These are phyloP conservation scores for Linaria vulgaris DNA, from an alignment of 257 asterid genomes.

Conservation along the genomic window DNA sequence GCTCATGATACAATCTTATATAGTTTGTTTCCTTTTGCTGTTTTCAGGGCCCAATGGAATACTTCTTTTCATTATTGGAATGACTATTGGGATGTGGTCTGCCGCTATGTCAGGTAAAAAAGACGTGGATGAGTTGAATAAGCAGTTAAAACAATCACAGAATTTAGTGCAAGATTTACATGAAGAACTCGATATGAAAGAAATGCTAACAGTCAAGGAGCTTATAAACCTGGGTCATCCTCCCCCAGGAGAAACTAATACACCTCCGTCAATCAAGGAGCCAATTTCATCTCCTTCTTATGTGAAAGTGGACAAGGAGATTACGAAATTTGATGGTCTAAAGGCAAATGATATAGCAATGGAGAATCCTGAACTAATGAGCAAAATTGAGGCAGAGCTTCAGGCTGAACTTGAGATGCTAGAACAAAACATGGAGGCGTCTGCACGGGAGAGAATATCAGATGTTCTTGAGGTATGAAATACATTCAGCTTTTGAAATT, in stretches of 20 bases:
- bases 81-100: constrained; percentile 57
- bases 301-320: constrained; percentile 15
- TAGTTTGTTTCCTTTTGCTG: background rate
- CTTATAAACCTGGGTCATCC: constrained; percentile 31
- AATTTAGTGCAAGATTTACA: constrained; percentile 61
- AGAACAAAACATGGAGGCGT: constrained; percentile 45
- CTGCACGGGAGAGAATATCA: constrained; percentile 38
- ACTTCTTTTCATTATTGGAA: constrained; percentile 54
- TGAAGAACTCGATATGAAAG: constrained; percentile 68
- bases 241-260: constrained; percentile 21
- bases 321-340: constrained; percentile 1
- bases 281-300: constrained; percentile 36
- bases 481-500: constrained; percentile 6
- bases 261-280: constrained; percentile 30
- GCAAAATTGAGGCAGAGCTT: constrained; percentile 78
- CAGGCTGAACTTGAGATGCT: constrained; percentile 77
- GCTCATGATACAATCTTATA: background rate
- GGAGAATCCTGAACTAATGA: constrained; percentile 41
- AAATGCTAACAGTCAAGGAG: constrained; percentile 54
- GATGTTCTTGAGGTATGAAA: constrained; percentile 43
- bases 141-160: constrained; percentile 48
- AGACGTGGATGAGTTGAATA: constrained; percentile 46
- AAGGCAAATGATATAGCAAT: constrained; percentile 20
- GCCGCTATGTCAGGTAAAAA: constrained; percentile 36
- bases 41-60: constrained; percentile 41